Percentiles rank a stretch among this genome's conserved stretches.
These are phyloP conservation scores for Pestalotiopsis fici DNA, from an alignment of 2,329 filamentous ascomycete species.

Conservation along the genomic window DNA sequence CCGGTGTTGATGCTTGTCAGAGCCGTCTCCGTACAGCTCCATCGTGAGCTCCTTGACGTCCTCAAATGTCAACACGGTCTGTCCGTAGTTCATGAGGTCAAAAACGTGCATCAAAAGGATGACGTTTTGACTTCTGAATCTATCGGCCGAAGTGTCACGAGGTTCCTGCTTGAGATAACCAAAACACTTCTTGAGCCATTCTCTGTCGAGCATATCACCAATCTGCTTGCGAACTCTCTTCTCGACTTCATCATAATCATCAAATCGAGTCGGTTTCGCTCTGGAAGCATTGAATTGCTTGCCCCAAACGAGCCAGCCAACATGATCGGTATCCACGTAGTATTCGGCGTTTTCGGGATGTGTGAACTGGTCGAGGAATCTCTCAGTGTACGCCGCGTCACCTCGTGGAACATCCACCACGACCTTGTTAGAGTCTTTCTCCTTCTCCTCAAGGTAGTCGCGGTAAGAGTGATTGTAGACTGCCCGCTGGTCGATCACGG, in stretches of 20 bases:
- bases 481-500: conserved; percentile 83
- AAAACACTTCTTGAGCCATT: conserved; percentile 89
- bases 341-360: conserved; percentile 75
- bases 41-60: conserved; percentile 82
- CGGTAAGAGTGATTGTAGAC: conserved; percentile 84
- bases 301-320: conserved; percentile 96
- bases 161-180: conserved; percentile 96
- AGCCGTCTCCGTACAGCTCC: conserved; percentile 85
- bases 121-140: conserved; percentile 86
- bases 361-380: conserved; percentile 77
- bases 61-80: conserved; percentile 77
- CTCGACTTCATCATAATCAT: conserved; percentile 79
- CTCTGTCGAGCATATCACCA: conserved; percentile 74
- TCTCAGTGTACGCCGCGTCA: conserved; percentile 75
- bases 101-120: conserved; percentile 88
- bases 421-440: conserved; percentile 76
- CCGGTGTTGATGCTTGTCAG: conserved; percentile 95
- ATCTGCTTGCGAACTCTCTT: conserved; percentile 74
- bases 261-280: conserved; percentile 68
- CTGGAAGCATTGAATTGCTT: conserved; percentile 81
- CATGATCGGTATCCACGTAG: conserved; percentile 88
- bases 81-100: conserved; percentile 80
- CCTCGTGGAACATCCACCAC: conserved; percentile 72
- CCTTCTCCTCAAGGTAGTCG: conserved; percentile 81
- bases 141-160: conserved; percentile 75